A percentile compares a stretch with the other conserved stretches of the same genome.
phyloP scores from a whole-genome alignment of 73 alveolate genomes.

The Tetrahymena malaccensis region DNA sequence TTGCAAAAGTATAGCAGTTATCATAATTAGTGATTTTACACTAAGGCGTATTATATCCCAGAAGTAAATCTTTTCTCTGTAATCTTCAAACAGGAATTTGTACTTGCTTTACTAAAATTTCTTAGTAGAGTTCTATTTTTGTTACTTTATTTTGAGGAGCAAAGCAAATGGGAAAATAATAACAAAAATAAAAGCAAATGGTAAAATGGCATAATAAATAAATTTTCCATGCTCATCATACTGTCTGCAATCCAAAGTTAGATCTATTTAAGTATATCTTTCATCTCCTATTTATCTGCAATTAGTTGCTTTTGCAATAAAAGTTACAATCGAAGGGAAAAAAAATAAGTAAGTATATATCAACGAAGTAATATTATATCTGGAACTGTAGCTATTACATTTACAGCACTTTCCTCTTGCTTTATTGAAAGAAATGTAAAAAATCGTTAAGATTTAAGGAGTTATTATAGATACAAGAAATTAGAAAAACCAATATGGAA shows the following conservation, averaged over 20 bases:
- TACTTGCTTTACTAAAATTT: background rate
- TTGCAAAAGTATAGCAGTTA: background rate
- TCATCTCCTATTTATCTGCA: background rate
- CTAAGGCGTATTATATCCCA: background rate
- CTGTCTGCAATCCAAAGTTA: background rate
- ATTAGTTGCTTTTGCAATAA: background rate
- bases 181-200: background rate
- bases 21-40: background rate
- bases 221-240: background rate
- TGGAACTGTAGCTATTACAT: background rate
- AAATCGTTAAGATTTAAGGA: background rate
- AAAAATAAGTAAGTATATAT: background rate
- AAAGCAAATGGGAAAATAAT: background rate
- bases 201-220: background rate
- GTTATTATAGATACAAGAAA: background rate
- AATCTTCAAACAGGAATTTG: background rate
- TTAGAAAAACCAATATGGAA: background rate
- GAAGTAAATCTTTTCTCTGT: background rate
- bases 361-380: background rate
- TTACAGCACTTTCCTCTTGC: background rate
- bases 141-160: background rate
- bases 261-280: background rate
- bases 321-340: background rate
- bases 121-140: background rate
- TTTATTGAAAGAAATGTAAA: background rate